Evolutionary conservation across 371 early-diverging fungal genomes (phyloP), one percentile per base, ranked within the genome.

Genomic region (Dinochytrium kinnereticum): DNA sequence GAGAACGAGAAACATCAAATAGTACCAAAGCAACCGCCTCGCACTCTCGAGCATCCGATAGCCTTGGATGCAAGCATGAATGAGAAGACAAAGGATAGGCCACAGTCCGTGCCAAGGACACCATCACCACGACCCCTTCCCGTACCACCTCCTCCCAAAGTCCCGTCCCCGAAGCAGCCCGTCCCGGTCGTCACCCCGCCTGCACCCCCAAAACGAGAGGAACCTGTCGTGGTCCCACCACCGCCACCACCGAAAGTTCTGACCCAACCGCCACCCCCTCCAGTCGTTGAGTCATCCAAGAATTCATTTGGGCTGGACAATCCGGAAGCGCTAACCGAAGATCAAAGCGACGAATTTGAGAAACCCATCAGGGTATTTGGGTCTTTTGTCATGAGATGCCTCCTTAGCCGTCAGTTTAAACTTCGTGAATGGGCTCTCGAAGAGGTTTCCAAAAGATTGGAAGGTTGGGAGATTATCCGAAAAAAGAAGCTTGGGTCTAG

Each of bases 261-360:
- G 57, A 13, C n/a, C n/a, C n/a, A n/a, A n/a, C n/a, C n/a, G n/a
- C n/a, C n/a, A n/a, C n/a, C n/a, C 13, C 44, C 64, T 17, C 64
- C 68, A 10, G 68, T 76, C 0, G 61, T 76, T 17, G 86, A 80
- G 71, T 13, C 33, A n/a, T 13, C 55, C 5, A 5, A 13, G 24
- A 53, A 13, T n/a, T 13, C 55, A 5, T 24, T 26, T 5, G 55
- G 55, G 7, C 7, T 61, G 26, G 70, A 71, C 1, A 72, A 67
- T 59, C 83, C 87, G 37, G 89, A 89, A 49, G 78, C 83, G 17
- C 74, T 91, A 30, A 82, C 87, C 40, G 89, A 87, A 13, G 84
- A 85, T 49, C 87, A 87, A 65, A 77, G 80, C 5, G 78, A 71
- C 1, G 82, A 85, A 26, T 88, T 81, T 68, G 84, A 76, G 1